These are phyloP conservation scores for Jasminum sambac DNA, from an alignment of 257 asterid species.

Conservation along the genomic window DNA sequence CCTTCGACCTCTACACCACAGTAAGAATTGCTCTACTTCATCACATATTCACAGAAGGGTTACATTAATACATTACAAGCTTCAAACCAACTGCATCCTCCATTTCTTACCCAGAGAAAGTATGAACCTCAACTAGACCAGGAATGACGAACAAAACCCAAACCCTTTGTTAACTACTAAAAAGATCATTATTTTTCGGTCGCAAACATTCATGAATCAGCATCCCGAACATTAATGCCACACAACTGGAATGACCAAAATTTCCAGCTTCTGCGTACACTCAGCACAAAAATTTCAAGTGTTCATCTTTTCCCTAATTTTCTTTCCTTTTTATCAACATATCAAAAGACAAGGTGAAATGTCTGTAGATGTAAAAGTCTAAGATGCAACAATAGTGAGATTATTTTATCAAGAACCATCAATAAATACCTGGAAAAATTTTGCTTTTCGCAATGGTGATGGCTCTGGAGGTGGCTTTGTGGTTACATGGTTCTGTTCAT, in stretches of 20 bases:
- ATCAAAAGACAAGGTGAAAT: not conserved
- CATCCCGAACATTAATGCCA: not conserved
- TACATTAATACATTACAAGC: not conserved
- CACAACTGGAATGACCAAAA: not conserved
- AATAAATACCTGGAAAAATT: constrained; percentile 53
- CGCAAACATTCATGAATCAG: constrained; percentile 1
- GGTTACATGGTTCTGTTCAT: constrained; percentile 34
- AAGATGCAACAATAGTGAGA: not conserved
- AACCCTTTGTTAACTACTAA: not conserved
- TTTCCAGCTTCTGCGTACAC: not conserved
- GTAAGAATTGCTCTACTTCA: not conserved
- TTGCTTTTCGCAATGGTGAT: constrained; percentile 72
- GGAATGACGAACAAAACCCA: not conserved
- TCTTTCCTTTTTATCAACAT: not conserved
- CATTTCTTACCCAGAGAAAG: not conserved
- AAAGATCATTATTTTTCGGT: not conserved
- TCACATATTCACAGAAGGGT: not conserved
- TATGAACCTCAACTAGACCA: not conserved
- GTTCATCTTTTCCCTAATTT: not conserved
- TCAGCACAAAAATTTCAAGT: not conserved
- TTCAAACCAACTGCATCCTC: not conserved
- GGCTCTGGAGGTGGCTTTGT: constrained; percentile 76
- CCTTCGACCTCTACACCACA: not conserved
- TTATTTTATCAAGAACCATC: not conserved
- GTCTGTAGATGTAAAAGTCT: not conserved